Evolutionary conservation across 805 yeast species (phyloP).

Genomic region (Teunomyces atbi): DNA sequence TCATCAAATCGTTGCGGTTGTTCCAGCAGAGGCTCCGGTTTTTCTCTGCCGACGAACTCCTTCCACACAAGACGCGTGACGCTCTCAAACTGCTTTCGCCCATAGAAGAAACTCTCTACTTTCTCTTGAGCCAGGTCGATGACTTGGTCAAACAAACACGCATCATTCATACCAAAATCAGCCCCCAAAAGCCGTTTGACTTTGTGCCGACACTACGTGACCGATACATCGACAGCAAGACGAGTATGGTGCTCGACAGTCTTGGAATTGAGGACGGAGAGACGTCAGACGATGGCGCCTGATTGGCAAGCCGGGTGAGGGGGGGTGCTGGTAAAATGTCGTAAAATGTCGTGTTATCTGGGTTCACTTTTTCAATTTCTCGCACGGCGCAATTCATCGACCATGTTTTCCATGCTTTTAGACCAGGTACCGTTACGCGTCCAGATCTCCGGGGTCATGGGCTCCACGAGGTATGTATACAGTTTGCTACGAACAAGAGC

Average conservation of each 20-base stretch:
- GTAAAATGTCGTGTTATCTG: background rate
- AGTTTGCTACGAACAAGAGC: background rate
- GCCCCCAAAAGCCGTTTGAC: conserved; percentile 22
- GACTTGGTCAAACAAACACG: conserved; percentile 32
- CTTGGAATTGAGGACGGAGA: conserved; percentile 6
- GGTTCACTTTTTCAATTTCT: background rate
- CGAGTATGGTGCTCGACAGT: conserved; percentile 29
- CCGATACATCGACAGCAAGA: conserved; percentile 38
- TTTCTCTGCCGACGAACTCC: conserved; percentile 18
- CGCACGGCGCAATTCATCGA: background rate
- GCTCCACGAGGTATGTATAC: conserved; percentile 54
- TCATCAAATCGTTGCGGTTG: conserved; percentile 30
- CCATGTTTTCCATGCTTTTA: conserved; percentile 1
- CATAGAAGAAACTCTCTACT: conserved; percentile 46
- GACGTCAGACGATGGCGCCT: background rate
- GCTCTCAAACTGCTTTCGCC: conserved; percentile 41
- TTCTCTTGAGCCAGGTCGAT: conserved; percentile 42
- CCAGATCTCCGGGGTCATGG: conserved; percentile 60
- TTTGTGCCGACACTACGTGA: conserved; percentile 36
- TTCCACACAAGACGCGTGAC: conserved; percentile 20
- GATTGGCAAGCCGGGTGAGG: no score
- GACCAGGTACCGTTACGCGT: conserved; percentile 26
- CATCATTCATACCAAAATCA: conserved; percentile 24
- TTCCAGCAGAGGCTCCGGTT: conserved; percentile 31
- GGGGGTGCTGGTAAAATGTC: no score